A percentile compares a stretch with the other conserved stretches of the same genome.
Evolutionary conservation across 106 monocot genomes (phyloP).

Genomic region (Phalaenopsis equestris): DNA sequence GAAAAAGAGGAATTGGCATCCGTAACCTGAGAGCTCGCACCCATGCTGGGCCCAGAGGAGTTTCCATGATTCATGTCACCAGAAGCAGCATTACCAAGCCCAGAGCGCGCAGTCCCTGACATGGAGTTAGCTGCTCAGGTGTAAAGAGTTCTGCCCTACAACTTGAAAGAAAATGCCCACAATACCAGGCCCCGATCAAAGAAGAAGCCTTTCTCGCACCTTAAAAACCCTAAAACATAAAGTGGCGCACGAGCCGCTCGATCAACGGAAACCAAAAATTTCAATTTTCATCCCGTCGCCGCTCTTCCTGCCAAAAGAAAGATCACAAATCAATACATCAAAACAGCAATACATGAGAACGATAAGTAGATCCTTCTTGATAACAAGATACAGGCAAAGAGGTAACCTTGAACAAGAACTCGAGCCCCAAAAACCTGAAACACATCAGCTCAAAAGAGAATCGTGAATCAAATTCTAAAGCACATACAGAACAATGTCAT

Average conservation of each 20-base stretch:
- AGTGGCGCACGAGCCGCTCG: background rate
- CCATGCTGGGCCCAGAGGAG: slow-evolving; percentile 55
- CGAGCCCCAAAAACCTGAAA: background rate
- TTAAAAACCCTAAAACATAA: background rate
- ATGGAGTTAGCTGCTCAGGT: slow-evolving; percentile 4
- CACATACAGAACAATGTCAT: background rate
- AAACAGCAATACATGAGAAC: background rate
- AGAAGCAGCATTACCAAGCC: slow-evolving; percentile 11
- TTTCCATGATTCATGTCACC: slow-evolving; percentile 45
- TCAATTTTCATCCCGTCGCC: background rate
- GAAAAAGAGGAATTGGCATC: slow-evolving; percentile 58
- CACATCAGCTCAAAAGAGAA: slow-evolving; percentile 3
- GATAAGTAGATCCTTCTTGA: background rate
- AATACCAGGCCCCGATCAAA: background rate
- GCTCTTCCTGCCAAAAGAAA: background rate
- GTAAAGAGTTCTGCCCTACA: slow-evolving; percentile 12
- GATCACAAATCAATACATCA: background rate
- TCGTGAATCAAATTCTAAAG: background rate
- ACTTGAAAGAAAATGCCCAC: slow-evolving; percentile 22
- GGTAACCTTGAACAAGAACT: background rate
- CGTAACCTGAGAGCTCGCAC: slow-evolving; percentile 54
- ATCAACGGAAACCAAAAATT: background rate
- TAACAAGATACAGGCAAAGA: background rate
- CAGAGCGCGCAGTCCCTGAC: slow-evolving; percentile 14
- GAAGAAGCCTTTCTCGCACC: background rate